Evolutionary conservation across 202 grass and related monocot species (phyloP), one percentile per base, ranked within the genome.

Genomic region (Panicum virgatum): DNA sequence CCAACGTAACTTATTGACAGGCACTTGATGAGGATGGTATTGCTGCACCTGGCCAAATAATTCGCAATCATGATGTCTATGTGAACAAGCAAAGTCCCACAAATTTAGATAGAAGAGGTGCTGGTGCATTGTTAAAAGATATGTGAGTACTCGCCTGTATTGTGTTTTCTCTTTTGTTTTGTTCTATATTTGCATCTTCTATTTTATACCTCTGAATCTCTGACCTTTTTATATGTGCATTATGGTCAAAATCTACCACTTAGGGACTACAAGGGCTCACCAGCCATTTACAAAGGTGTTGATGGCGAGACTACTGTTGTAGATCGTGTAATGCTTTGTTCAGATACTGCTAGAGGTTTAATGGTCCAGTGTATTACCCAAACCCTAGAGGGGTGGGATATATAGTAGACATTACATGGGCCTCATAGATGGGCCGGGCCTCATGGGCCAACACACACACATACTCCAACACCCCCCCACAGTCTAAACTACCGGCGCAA

Each of bases 231-330:
- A 22, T 52, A 80, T 89, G 45, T 77, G 15, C 46, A 30, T 86
- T 27, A 48, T 73, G 67, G 54, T 59, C 60, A 43, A 82, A 54
- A 77, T 47, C 48, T 29, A 58, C 76, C n/a, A 80, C 81, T 57
- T 82, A 90, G 90, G 62, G 92, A 86, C 12, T 97, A 94, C 27
- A 91, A 82, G 69, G 82, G 84, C 29, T 73, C 88, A 40, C 84
- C 92, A 7, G 73, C 84, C 71, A 44, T 69, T 44, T 98, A 94
- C 75, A 98, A 94, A 91, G 95, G 95, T 44, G 86, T 91, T 71
- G 90, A 98, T 79, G 95, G 95, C n/a, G 95, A 98, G 75, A 98
- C 92, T 64, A 93, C 88, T 20, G 95, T 98, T 9, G 81, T 98
- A 68, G 92, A 98, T 73, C 84, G 92, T 75, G 95, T 93, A 52